Base-by-base conservation (phyloP, 371 early-diverging fungal genomes). In the Rhizopus stolonifer region DNA sequence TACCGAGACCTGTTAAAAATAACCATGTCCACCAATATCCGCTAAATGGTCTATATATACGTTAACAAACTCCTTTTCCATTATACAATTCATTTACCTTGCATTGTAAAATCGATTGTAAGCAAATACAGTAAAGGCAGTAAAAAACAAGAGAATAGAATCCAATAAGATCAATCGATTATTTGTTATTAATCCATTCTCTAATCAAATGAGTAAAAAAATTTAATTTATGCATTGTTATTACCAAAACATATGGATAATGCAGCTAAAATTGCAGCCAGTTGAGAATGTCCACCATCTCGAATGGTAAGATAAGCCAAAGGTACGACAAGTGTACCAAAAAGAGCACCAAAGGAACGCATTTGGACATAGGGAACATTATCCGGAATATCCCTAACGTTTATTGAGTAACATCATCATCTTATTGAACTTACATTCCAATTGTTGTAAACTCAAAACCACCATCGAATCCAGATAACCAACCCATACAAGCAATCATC, bases 121-220 rank as follows among this genome's bases (percentile, higher is more conserved):
- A 47, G 79, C 74, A 69, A 90, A 84, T 5, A 83, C 66, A 1
- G 92, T 83, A 36, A 82, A 67, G 0, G 88, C 83, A 22, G 83
- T 86, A 54, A 93, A 96, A 45, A 96, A 85, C 25, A 97, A 74
- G 32, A 98, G 67, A 56, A 89, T 87, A 8, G 94, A 82, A 61
- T 98, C 98, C 54, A 98, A 77, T 29, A 96, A 75, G 24, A 97
- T 96, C 54, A 93, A 69, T 18, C 97, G 80, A 39, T 86, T 89
- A 64, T 96, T 96, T 9, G 96, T 86, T 34, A 92, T 81, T 51
- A 95, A 72, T 13, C 90, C 82, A 63, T 92, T 97, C 60, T 97
- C 97, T 90, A 38, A 52, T 21, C 9, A n/a, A 40, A 49, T 34
- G 32, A 46, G 21, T 23, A 29, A 49, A 24, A 25, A 33, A 23